A percentile compares a stretch with the other conserved stretches of the same genome.
phyloP scores from a whole-genome alignment of 73 alveolate genomes.

The Tetrahymena borealis region DNA sequence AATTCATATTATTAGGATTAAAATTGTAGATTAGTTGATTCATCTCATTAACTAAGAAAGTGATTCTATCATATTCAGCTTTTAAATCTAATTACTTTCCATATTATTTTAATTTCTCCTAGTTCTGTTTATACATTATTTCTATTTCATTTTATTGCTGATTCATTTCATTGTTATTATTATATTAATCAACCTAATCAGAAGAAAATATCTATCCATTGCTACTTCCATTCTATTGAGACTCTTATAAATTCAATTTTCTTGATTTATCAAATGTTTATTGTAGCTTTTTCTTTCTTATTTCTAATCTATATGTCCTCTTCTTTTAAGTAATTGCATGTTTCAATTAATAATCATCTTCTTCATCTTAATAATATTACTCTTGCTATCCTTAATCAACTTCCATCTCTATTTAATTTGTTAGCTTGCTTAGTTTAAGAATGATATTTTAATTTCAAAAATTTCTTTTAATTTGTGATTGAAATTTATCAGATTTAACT shows the following conservation, averaged over 20 bases:
- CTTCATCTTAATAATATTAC: not conserved
- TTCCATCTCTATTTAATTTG: not conserved
- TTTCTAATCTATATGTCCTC: not conserved
- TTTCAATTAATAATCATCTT: not conserved
- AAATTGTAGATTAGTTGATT: not conserved
- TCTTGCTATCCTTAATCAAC: not conserved
- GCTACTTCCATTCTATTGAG: not conserved
- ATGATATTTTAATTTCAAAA: no score
- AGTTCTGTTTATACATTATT: not conserved
- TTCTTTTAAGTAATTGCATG: not conserved
- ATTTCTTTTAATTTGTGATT: not conserved
- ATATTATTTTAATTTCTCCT: not conserved
- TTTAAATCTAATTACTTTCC: not conserved
- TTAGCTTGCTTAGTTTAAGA: no score
- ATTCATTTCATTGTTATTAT: not conserved
- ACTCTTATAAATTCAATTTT: not conserved
- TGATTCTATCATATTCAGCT: not conserved
- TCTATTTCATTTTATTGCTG: not conserved
- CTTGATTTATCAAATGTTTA: not conserved
- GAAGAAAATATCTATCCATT: not conserved
- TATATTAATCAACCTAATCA: not conserved
- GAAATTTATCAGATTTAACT: not conserved
- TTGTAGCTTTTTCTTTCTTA: not conserved
- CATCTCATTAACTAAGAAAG: not conserved
- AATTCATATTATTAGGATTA: not conserved